phyloP scores from a whole-genome alignment of 768 basidiomycete genomes.

The Mycena filopes region DNA sequence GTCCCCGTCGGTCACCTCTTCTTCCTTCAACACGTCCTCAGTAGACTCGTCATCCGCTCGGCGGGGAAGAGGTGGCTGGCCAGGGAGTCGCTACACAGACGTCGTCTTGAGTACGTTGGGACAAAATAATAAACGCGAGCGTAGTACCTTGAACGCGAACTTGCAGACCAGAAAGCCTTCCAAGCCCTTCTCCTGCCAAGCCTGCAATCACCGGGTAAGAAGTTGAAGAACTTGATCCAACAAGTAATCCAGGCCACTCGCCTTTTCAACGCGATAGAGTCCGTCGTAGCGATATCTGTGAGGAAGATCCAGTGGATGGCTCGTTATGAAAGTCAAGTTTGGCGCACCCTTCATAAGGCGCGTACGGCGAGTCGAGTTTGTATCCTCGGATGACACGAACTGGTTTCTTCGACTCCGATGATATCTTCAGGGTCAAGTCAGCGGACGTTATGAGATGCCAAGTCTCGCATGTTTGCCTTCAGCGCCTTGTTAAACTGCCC shows the following conservation, averaged over 20 bases:
- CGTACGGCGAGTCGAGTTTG: constrained; percentile 78
- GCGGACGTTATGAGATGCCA: neutral
- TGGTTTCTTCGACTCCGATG: constrained; percentile 83
- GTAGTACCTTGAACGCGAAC: constrained; percentile 81
- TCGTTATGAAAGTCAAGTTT: neutral
- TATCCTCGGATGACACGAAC: constrained; percentile 89
- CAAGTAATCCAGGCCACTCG: constrained; percentile 35
- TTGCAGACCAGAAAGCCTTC: constrained; percentile 87
- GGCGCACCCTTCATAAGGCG: constrained; percentile 79
- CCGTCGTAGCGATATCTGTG: constrained; percentile 91
- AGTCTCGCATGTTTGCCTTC: constrained; percentile 51
- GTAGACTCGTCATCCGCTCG: constrained; percentile 33
- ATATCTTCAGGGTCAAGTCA: constrained; percentile 56
- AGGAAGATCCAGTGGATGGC: neutral
- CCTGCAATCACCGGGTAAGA: constrained; percentile 47
- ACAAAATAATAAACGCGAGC: constrained; percentile 25
- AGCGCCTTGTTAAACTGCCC: constrained; percentile 74
- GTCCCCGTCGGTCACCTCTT: constrained; percentile 28
- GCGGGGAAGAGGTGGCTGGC: constrained; percentile 63
- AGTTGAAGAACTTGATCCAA: constrained; percentile 10
- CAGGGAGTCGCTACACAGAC: constrained; percentile 58
- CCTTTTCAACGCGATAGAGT: constrained; percentile 83
- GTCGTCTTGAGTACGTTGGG: neutral
- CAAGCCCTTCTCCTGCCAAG: constrained; percentile 80
- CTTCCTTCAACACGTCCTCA: constrained; percentile 28